These are phyloP conservation scores for Blastobotrys raffinosifermentans DNA, from an alignment of 1,139 yeast genomes.

Conservation along the genomic window DNA sequence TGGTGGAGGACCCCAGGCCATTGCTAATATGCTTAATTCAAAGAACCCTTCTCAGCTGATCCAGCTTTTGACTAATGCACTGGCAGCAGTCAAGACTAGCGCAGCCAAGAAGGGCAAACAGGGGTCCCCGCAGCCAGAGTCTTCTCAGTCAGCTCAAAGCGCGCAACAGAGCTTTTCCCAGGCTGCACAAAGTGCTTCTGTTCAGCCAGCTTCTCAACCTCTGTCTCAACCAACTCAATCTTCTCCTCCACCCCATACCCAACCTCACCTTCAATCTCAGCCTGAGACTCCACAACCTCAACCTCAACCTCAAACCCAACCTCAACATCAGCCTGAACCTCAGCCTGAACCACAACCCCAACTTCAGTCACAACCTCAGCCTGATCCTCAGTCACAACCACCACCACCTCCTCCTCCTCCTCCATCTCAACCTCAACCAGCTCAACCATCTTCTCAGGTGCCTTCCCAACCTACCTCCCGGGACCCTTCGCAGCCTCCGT, in stretches of 20 bases:
- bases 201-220: not conserved
- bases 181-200: not conserved
- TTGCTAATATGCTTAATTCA: constrained; percentile 66
- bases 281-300: constrained; percentile 5
- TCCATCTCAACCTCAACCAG: constrained; percentile 3
- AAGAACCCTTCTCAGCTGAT: constrained; percentile 86
- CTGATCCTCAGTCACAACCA: not conserved
- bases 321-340: not conserved
- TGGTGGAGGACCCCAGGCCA: constrained; percentile 58
- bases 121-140: not conserved
- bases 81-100: constrained; percentile 43
- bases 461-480: constrained; percentile 7
- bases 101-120: constrained; percentile 5
- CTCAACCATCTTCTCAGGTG: constrained; percentile 3
- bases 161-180: not conserved
- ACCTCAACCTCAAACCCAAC: constrained; percentile 1
- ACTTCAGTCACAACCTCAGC: constrained; percentile 4
- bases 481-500: constrained; percentile 5
- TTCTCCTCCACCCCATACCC: constrained; percentile 4
- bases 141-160: not conserved
- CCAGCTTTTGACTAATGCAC: constrained; percentile 73
- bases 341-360: no score
- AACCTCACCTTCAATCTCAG: constrained; percentile 1
- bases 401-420: constrained; percentile 5
- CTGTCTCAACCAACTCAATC: constrained; percentile 4